A percentile compares a stretch with the other conserved stretches of the same genome.
phyloP scores from a whole-genome alignment of 768 basidiomycete species.

The Clathrus columnatus region DNA sequence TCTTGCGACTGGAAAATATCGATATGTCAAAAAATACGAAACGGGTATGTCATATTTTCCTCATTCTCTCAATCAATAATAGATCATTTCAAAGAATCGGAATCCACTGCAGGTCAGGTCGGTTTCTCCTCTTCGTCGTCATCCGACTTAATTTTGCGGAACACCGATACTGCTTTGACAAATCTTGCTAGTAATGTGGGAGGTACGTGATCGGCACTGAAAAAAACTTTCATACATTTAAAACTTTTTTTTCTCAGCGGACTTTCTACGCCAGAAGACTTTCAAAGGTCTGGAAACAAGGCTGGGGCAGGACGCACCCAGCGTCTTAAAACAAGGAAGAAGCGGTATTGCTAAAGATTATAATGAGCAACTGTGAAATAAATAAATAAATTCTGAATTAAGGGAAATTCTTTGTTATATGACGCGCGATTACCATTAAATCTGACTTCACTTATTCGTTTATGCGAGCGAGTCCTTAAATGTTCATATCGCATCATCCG shows the following conservation, averaged over 20 bases:
- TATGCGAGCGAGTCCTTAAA: too few species aligned
- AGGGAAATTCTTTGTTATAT: too few species aligned
- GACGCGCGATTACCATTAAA: too few species aligned
- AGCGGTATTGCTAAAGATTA: slow-evolving; percentile 88
- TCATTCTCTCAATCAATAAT: background rate
- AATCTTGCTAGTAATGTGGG: slow-evolving; percentile 59
- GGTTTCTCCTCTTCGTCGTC: slow-evolving; percentile 19
- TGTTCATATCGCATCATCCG: too few species aligned
- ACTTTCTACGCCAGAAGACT: slow-evolving; percentile 63
- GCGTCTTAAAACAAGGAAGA: slow-evolving; percentile 79
- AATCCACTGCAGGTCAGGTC: too few species aligned
- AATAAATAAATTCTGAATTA: too few species aligned
- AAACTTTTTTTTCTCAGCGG: slow-evolving; percentile 43
- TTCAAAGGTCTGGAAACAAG: slow-evolving; percentile 79
- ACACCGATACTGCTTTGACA: slow-evolving; percentile 51
- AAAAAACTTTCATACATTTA: too few species aligned
- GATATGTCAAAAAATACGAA: slow-evolving; percentile 65
- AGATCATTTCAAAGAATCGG: background rate
- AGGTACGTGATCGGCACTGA: slow-evolving; percentile 32
- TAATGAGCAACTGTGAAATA: slow-evolving; percentile 38
- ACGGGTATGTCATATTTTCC: slow-evolving; percentile 18
- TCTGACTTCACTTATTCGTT: too few species aligned
- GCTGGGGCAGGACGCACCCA: slow-evolving; percentile 69
- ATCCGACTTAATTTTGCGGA: slow-evolving; percentile 50
- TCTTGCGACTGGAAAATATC: slow-evolving; percentile 75